Conservation (phyloP, 1,139 yeast genomes). For the Yamadazyma jaroonii region DNA sequence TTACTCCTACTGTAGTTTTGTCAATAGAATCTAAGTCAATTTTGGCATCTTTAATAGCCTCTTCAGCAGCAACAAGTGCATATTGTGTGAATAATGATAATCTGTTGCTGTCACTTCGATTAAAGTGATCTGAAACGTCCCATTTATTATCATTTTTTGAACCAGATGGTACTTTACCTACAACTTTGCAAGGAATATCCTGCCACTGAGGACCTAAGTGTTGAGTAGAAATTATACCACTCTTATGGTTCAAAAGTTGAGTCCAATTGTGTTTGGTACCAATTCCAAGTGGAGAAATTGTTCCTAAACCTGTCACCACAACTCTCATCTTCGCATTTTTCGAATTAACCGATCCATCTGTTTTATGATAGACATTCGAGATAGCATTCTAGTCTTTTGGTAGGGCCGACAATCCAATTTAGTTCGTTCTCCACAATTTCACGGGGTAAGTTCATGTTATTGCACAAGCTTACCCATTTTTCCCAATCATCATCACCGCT, state of each 20-base stretch:
- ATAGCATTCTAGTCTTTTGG: constrained; percentile 34
- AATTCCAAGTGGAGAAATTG: constrained; percentile 82
- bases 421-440: constrained; percentile 25
- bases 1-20: constrained; percentile 55
- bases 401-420: constrained; percentile 44
- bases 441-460: constrained; percentile 19
- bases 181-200: constrained; percentile 70
- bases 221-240: constrained; percentile 57
- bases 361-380: constrained; percentile 7
- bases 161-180: constrained; percentile 70
- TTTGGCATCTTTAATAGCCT: constrained; percentile 70
- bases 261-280: constrained; percentile 58
- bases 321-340: constrained; percentile 44
- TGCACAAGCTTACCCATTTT: constrained; percentile 31
- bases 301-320: constrained; percentile 89
- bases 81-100: constrained; percentile 75
- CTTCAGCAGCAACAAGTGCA: constrained; percentile 72
- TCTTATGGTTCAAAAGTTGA: constrained; percentile 44
- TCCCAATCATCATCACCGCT: constrained; percentile 18
- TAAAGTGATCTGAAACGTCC: constrained; percentile 45
- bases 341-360: not conserved
- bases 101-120: constrained; percentile 50
- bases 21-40: constrained; percentile 35
- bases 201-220: constrained; percentile 48
- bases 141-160: constrained; percentile 48